These are phyloP conservation scores for Cadophora gregata DNA, from an alignment of 2,329 filamentous ascomycete species.

Conservation along the genomic window DNA sequence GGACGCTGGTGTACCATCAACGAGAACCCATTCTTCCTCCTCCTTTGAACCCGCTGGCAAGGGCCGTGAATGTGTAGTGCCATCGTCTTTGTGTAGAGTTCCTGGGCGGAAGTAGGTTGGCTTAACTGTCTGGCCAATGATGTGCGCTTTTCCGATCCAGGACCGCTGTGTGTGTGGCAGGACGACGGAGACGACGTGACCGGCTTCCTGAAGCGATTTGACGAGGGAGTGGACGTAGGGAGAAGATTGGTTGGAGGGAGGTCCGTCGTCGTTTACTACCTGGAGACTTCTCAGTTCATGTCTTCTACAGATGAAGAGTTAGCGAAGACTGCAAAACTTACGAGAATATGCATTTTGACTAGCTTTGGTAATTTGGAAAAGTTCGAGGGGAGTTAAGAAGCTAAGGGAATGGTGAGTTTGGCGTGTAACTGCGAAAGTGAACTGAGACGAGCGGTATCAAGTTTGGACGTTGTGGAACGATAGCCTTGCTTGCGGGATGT, in stretches of 20 bases:
- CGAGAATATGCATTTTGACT: constrained; percentile 56
- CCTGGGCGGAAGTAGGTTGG: constrained; percentile 81
- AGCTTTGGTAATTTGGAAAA: background rate
- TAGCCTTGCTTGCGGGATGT: constrained; percentile 18
- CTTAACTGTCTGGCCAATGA: constrained; percentile 86
- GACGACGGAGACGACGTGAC: constrained; percentile 89
- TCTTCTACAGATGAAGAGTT: background rate
- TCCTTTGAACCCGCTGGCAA: constrained; percentile 57
- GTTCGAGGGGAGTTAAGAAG: background rate
- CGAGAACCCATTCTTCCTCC: constrained; percentile 79
- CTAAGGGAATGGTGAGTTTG: background rate
- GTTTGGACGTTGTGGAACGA: constrained; percentile 6
- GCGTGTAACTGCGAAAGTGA: background rate
- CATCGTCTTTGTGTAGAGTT: constrained; percentile 66
- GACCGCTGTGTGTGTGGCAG: constrained; percentile 91
- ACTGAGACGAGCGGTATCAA: constrained; percentile 6
- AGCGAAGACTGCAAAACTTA: constrained; percentile 46
- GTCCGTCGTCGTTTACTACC: constrained; percentile 81
- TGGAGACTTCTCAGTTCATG: constrained; percentile 18
- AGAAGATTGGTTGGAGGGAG: constrained; percentile 77
- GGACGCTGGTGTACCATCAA: constrained; percentile 81
- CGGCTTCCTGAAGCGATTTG: constrained; percentile 71
- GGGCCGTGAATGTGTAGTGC: constrained; percentile 64
- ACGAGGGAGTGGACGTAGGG: constrained; percentile 82
- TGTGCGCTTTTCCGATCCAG: constrained; percentile 98